Conservation (phyloP, 352 stramenopile species). For the Phytophthora sp. region DNA sequence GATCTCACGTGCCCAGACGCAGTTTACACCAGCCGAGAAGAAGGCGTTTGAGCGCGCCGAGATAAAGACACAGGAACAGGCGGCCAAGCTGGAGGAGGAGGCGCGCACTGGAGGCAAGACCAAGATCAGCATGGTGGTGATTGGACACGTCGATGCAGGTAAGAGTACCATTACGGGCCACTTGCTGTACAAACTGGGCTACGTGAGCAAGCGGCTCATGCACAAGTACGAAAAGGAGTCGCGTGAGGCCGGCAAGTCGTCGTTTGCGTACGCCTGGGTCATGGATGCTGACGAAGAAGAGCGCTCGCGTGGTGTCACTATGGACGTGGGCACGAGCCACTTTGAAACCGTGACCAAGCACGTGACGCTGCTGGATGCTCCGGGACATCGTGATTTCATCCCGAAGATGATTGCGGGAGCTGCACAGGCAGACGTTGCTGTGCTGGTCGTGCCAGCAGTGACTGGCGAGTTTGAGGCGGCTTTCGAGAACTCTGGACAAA, state of each 20-base stretch:
- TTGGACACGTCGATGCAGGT: constrained; percentile 97
- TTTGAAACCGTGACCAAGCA: constrained; percentile 91
- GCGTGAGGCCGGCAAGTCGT: constrained; percentile 92
- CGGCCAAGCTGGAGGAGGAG: constrained; percentile 52
- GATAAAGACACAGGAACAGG: constrained; percentile 69
- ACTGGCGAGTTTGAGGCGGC: constrained; percentile 96
- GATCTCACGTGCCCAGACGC: constrained; percentile 43
- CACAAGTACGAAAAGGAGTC: constrained; percentile 94
- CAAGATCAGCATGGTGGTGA: constrained; percentile 95
- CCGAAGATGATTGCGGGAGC: constrained; percentile 97
- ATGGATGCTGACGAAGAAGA: constrained; percentile 91
- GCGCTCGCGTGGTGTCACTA: constrained; percentile 96
- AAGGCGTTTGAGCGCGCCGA: constrained; percentile 75
- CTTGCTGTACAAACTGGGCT: constrained; percentile 91
- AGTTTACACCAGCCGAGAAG: constrained; percentile 64
- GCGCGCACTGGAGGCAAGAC: constrained; percentile 57
- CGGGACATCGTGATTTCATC: constrained; percentile 97
- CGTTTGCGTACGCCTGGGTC: constrained; percentile 96
- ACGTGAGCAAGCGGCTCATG: constrained; percentile 88
- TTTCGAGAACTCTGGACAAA: constrained; percentile 95
- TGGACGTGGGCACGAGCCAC: constrained; percentile 96
- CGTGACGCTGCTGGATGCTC: constrained; percentile 96
- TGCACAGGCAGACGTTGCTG: constrained; percentile 89
- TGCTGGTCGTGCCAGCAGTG: constrained; percentile 95
- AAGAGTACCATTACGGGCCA: constrained; percentile 98